Conservation (phyloP, 192 early-diverging fungal genomes). For the Phlyctochytrium planicorne region DNA sequence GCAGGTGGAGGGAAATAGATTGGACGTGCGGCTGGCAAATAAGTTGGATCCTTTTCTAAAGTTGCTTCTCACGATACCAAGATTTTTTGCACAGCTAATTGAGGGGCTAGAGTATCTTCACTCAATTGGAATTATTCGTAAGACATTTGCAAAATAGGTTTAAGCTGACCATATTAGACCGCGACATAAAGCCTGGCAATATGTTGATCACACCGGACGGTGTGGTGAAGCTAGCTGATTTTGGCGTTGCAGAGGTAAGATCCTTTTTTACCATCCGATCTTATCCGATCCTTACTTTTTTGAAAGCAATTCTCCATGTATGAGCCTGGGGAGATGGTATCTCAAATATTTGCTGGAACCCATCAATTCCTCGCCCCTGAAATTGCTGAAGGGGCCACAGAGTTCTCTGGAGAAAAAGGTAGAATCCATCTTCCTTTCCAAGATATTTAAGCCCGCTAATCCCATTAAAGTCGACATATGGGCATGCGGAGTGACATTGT, state of each 20-base stretch:
- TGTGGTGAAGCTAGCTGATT: constrained; percentile 13
- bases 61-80: constrained; percentile 10
- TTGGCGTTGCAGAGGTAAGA: constrained; percentile 2
- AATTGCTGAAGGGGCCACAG: constrained; percentile 36
- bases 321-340: constrained; percentile 31
- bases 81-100: constrained; percentile 56
- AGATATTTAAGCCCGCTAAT: constrained; percentile 3
- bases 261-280: no score
- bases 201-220: constrained; percentile 15
- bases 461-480: constrained; percentile 51
- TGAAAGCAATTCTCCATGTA: constrained; percentile 49
- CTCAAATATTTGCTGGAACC: constrained; percentile 52
- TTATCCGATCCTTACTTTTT: constrained; percentile 27
- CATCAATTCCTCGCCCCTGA: constrained; percentile 62
- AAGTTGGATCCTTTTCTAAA: constrained; percentile 19
- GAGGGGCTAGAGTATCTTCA: constrained; percentile 55
- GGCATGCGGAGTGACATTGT: constrained; percentile 56
- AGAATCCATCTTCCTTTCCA: neutral
- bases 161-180: constrained; percentile 39
- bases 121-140: constrained; percentile 51
- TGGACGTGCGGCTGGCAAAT: constrained; percentile 40
- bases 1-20: constrained; percentile 31
- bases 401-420: constrained; percentile 45
- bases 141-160: constrained; percentile 51
- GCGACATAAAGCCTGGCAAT: constrained; percentile 22